Percentiles rank a stretch among this genome's conserved stretches.
These are phyloP conservation scores for Aspergillus japonicus DNA, from an alignment of 2,329 filamentous ascomycete species.

Conservation along the genomic window DNA sequence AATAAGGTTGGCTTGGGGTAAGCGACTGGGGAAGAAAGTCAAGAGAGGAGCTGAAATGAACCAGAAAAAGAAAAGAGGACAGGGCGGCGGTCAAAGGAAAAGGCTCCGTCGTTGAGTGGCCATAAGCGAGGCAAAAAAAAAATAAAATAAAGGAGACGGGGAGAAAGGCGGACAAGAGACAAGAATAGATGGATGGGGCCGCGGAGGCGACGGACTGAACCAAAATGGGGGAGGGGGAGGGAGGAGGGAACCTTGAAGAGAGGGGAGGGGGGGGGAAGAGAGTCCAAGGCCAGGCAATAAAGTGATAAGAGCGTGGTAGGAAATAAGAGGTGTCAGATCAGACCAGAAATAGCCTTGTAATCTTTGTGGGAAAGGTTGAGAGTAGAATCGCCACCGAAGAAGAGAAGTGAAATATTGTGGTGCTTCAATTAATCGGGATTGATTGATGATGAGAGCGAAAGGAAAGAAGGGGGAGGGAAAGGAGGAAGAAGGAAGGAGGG, in stretches of 20 bases:
- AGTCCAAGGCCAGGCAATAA: too few species aligned
- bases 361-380: too few species aligned
- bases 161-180: slow-evolving; percentile 4
- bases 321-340: neutral
- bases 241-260: neutral
- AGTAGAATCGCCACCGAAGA: neutral
- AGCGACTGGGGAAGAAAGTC: slow-evolving; percentile 11
- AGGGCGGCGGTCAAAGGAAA: slow-evolving; percentile 5
- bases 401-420: neutral
- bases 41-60: neutral
- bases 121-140: slow-evolving; percentile 23
- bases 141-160: slow-evolving; percentile 7
- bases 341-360: neutral
- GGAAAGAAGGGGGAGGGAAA: neutral
- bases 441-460: neutral
- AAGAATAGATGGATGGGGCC: slow-evolving; percentile 12
- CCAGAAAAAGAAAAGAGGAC: slow-evolving; percentile 1
- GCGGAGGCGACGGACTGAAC: slow-evolving; percentile 19
- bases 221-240: slow-evolving; percentile 7
- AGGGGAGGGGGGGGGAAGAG: slow-evolving; percentile 3
- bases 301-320: neutral
- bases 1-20: slow-evolving; percentile 13
- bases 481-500: slow-evolving; percentile 1
- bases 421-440: neutral
- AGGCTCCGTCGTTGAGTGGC: slow-evolving; percentile 19